A percentile compares a stretch with the other conserved stretches of the same genome.
Conservation (phyloP, 257 asterid genomes). For the Rubia yunnanensis region DNA sequence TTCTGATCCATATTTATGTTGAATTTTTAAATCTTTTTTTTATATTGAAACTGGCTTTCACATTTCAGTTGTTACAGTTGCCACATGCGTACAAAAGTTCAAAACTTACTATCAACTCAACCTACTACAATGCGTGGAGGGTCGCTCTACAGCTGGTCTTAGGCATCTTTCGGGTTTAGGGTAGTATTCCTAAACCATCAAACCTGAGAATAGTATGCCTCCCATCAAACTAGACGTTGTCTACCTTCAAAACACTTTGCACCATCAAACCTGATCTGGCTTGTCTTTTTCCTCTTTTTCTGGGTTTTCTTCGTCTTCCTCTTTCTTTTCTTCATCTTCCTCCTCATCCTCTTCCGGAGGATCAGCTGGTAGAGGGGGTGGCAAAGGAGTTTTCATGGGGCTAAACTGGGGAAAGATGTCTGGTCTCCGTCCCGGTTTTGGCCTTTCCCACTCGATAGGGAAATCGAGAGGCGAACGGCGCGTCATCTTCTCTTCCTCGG, state of each 20-base stretch:
- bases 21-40: too few species aligned
- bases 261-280: slow-evolving; percentile 25
- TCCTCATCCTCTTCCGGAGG: slow-evolving; percentile 67
- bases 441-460: slow-evolving; percentile 75
- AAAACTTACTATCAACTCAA: background rate
- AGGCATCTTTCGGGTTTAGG: background rate
- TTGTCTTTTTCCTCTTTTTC: slow-evolving; percentile 31
- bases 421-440: slow-evolving; percentile 65
- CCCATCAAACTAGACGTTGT: background rate
- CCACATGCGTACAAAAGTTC: background rate
- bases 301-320: slow-evolving; percentile 50
- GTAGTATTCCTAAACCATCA: too few species aligned
- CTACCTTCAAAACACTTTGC: background rate
- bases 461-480: slow-evolving; percentile 92
- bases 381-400: slow-evolving; percentile 87
- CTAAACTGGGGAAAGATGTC: slow-evolving; percentile 85
- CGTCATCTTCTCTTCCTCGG: slow-evolving; percentile 89
- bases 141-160: background rate
- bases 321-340: slow-evolving; percentile 53
- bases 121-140: background rate
- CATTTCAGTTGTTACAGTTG: background rate
- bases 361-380: slow-evolving; percentile 66
- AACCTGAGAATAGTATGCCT: background rate
- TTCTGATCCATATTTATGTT: too few species aligned
- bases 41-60: background rate